These are phyloP conservation scores for Gossypium rotundifolium DNA, from an alignment of 345 rosid genomes.

Conservation along the genomic window DNA sequence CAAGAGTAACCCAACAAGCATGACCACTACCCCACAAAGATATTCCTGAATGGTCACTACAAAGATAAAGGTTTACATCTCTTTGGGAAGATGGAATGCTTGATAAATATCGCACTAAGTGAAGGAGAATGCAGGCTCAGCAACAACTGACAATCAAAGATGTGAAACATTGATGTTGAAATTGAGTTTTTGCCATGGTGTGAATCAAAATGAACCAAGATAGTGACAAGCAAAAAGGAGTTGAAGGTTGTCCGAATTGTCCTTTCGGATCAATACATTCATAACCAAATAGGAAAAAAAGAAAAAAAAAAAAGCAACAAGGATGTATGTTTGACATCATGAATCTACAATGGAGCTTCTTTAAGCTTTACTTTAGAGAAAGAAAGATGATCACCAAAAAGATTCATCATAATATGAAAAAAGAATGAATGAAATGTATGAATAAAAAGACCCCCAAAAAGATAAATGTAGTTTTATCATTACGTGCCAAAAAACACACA, in stretches of 20 bases:
- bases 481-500: slow-evolving; percentile 6
- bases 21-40: background rate
- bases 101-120: background rate
- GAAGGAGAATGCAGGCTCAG: background rate
- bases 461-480: slow-evolving; percentile 11
- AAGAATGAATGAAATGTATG: slow-evolving; percentile 1
- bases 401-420: background rate
- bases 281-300: background rate
- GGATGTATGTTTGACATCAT: background rate
- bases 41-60: background rate
- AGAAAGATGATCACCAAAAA: slow-evolving; percentile 5
- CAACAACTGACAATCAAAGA: background rate
- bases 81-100: background rate
- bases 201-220: background rate
- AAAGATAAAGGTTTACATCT: background rate
- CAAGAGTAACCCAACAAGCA: background rate
- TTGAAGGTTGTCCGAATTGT: background rate
- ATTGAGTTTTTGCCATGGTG: background rate
- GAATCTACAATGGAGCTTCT: background rate
- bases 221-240: background rate
- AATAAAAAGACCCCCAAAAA: background rate
- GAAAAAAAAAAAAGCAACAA: background rate
- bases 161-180: background rate
- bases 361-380: background rate
- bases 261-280: background rate